phyloP scores from a whole-genome alignment of 805 yeast genomes.

The Yamadazyma tumulicola region DNA sequence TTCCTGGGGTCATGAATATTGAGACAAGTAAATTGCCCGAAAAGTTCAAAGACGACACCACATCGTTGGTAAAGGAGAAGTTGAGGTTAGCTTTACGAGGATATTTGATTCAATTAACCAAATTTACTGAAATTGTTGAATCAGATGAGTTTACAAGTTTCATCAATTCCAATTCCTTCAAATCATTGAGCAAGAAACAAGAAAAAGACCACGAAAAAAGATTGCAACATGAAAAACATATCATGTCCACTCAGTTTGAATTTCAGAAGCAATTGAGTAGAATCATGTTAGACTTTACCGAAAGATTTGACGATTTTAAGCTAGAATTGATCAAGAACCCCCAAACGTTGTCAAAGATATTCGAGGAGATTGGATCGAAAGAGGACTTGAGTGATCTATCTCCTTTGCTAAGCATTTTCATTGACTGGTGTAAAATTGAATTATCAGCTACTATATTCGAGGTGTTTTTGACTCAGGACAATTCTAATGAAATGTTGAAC shows the following conservation, averaged over 20 bases:
- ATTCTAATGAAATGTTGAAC: conserved; percentile 68
- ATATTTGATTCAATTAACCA: conserved; percentile 53
- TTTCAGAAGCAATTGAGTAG: conserved; percentile 69
- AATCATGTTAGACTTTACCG: conserved; percentile 51
- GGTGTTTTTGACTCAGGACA: conserved; percentile 75
- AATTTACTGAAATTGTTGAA: conserved; percentile 53
- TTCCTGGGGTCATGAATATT: conserved; percentile 60
- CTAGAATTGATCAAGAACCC: conserved; percentile 45
- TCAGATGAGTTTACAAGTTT: conserved; percentile 54
- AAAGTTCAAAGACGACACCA: conserved; percentile 39
- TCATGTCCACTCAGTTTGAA: conserved; percentile 57
- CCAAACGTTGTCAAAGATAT: conserved; percentile 56
- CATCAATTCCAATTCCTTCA: conserved; percentile 38
- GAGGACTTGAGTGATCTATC: conserved; percentile 54
- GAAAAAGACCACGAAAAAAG: conserved; percentile 56
- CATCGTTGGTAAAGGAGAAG: conserved; percentile 62
- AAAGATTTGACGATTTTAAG: conserved; percentile 59
- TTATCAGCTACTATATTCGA: conserved; percentile 82
- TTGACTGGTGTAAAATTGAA: conserved; percentile 81
- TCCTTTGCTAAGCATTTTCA: conserved; percentile 62
- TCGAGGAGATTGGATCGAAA: conserved; percentile 62
- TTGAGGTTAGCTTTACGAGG: conserved; percentile 76
- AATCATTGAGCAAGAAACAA: conserved; percentile 40
- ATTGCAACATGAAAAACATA: conserved; percentile 53
- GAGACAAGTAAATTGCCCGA: conserved; percentile 52